These are phyloP conservation scores for Asterophora parasitica DNA, from an alignment of 768 basidiomycete species.

Conservation along the genomic window DNA sequence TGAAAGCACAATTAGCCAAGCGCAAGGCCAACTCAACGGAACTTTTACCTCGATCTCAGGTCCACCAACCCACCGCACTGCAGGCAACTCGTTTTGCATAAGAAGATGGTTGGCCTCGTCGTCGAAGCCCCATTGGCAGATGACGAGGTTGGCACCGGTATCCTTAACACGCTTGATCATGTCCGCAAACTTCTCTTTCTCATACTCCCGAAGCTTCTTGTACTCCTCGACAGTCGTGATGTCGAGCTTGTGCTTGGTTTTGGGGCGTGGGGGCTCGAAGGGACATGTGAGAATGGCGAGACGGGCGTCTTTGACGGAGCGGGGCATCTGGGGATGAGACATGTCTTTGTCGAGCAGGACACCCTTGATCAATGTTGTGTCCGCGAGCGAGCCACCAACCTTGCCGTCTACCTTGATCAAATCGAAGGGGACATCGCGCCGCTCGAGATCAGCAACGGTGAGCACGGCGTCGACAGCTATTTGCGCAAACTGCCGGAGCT, in stretches of 20 bases:
- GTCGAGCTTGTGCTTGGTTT: conserved; percentile 98
- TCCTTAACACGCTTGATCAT: conserved; percentile 98
- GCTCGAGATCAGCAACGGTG: conserved; percentile 90
- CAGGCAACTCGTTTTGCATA: conserved; percentile 96
- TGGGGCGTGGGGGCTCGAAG: conserved; percentile 97
- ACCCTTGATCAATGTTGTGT: conserved; percentile 92
- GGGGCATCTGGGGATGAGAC: conserved; percentile 99
- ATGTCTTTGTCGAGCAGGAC: conserved; percentile 99
- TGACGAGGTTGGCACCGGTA: conserved; percentile 95
- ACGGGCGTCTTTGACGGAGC: conserved; percentile 78
- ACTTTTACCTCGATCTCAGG: conserved; percentile 90
- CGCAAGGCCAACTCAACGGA: background rate
- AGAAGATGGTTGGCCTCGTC: conserved; percentile 98
- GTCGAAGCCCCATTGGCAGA: conserved; percentile 99
- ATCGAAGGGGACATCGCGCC: conserved; percentile 94
- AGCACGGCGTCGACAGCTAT: conserved; percentile 98
- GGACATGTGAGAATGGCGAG: conserved; percentile 98
- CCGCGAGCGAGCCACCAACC: conserved; percentile 94
- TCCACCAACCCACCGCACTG: conserved; percentile 98
- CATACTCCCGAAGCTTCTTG: conserved; percentile 90
- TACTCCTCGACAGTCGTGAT: conserved; percentile 96
- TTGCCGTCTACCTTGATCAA: conserved; percentile 99
- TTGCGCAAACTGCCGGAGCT: conserved; percentile 90
- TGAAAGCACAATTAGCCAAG: conserved; percentile 1
- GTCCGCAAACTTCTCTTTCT: conserved; percentile 92